A percentile compares a stretch with the other conserved stretches of the same genome.
Conservation (phyloP, 1,139 yeast genomes). For the Pichia terricola region DNA sequence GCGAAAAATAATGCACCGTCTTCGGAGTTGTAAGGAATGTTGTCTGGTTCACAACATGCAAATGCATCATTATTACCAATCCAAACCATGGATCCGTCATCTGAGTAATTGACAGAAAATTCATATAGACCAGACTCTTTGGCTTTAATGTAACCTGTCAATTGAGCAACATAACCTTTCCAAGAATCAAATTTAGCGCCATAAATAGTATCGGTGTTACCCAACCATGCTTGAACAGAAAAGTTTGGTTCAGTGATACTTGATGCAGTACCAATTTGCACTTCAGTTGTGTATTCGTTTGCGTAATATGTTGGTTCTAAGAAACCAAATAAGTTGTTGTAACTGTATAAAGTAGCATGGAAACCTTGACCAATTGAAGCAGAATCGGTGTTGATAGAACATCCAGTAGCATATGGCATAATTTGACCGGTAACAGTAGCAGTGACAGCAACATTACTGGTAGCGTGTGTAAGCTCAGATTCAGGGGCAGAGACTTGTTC, state of each 20-base stretch:
- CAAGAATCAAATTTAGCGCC: conserved; percentile 6
- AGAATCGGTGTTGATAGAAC: conserved; percentile 1
- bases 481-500: conserved; percentile 4
- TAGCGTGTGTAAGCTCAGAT: not conserved
- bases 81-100: conserved; percentile 13
- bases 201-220: conserved; percentile 5
- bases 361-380: conserved; percentile 5
- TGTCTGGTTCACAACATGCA: conserved; percentile 10
- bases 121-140: conserved; percentile 11
- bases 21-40: conserved; percentile 6
- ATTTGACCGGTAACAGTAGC: conserved; percentile 4
- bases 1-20: conserved; percentile 5
- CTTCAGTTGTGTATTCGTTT: conserved; percentile 8
- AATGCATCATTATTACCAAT: conserved; percentile 11
- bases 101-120: conserved; percentile 7
- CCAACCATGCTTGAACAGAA: conserved; percentile 5
- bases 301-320: conserved; percentile 7
- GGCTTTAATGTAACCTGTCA: conserved; percentile 17
- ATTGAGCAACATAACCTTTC: conserved; percentile 12
- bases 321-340: conserved; percentile 4
- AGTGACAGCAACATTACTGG: not conserved
- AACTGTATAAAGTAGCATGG: conserved; percentile 7
- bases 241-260: conserved; percentile 10
- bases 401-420: conserved; percentile 4
- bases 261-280: conserved; percentile 3